Evolutionary conservation across 2,329 filamentous ascomycete genomes (phyloP), one percentile per base, ranked within the genome.

Genomic region (Rhexocercosporidium sp.): DNA sequence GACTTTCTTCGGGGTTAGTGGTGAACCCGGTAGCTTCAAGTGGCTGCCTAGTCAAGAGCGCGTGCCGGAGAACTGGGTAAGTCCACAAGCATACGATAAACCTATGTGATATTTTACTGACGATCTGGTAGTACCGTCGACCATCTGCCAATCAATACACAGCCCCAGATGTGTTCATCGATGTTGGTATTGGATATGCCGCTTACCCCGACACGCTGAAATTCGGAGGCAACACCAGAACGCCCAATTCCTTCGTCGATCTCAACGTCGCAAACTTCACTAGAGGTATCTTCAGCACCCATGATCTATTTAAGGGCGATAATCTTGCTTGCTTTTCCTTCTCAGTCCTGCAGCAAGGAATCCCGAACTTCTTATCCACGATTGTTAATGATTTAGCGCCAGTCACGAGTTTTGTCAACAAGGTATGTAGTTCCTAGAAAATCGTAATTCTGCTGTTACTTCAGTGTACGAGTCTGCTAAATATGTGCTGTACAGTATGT

Each of bases 191-290:
- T 46, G 25, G 25, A 4, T 34, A 34, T 16, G 29, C 59, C 3
- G 29, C 25, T 20, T 66, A 70, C 31, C 68, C 68, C 3, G 37
- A 70, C 4, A 66, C 64, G 44, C 27, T 70, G 1, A 51, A 41
- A 29, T 60, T 87, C 27, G 85, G 85, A 3, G 85, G 85, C 16
- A 87, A 87, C 71, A 80, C 81, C 8, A 83, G 84, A 27, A 79
- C 77, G 3, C 79, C 83, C 22, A 83, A 87, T 75, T 82, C 79
- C 31, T 87, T 86, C 71, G 77, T 80, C 3, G 84, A 83, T 5
- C 72, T 87, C 56, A 75, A 82, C 9, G 44, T 82, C 1, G 68
- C 69, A 1, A 75, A 84, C 62, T 29, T 84, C n/a, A 82, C 81
- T 3, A 64, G 64, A 1, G 69, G 66, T 57, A 72, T 85, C 0